Evolutionary conservation across 805 yeast genomes (phyloP).

Genomic region (Yamadazyma laniorum): DNA sequence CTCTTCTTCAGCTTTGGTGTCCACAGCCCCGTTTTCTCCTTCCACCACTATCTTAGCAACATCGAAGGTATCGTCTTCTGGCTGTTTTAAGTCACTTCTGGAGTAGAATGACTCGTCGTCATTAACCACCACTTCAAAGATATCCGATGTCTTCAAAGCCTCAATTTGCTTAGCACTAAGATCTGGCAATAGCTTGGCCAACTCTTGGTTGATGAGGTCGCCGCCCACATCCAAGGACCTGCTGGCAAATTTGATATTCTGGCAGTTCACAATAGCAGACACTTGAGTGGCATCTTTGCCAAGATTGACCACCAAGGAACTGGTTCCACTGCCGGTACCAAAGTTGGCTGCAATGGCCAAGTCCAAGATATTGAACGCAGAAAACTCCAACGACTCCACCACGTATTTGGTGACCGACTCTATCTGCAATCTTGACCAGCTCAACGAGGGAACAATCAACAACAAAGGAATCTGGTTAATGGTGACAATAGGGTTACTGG

Average conservation of each 20-base stretch:
- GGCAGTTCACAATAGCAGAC: conserved; percentile 75
- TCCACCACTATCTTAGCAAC: conserved; percentile 87
- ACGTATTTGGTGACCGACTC: conserved; percentile 73
- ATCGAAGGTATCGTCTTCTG: conserved; percentile 69
- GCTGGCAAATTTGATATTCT: conserved; percentile 55
- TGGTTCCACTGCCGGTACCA: conserved; percentile 66
- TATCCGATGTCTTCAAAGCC: conserved; percentile 66
- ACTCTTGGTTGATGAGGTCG: conserved; percentile 50
- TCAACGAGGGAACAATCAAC: conserved; percentile 55
- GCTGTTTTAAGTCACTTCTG: conserved; percentile 43
- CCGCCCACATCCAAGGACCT: conserved; percentile 62
- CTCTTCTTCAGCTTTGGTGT: conserved; percentile 14
- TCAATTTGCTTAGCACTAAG: conserved; percentile 62
- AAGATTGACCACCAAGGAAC: conserved; percentile 74
- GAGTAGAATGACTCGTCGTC: conserved; percentile 70
- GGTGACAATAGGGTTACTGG: conserved; percentile 43
- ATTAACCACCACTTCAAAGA: conserved; percentile 77
- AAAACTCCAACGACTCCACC: conserved; percentile 69
- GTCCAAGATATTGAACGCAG: conserved; percentile 71
- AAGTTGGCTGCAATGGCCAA: conserved; percentile 66
- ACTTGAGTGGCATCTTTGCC: conserved; percentile 77
- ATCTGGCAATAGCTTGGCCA: conserved; percentile 56
- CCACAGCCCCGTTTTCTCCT: conserved; percentile 17
- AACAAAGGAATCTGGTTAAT: conserved; percentile 70
- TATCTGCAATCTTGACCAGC: conserved; percentile 66